A percentile compares a stretch with the other conserved stretches of the same genome.
Evolutionary conservation across 2,329 filamentous ascomycete species (phyloP).

Genomic region (Pseudogymnoascus pannorum): DNA sequence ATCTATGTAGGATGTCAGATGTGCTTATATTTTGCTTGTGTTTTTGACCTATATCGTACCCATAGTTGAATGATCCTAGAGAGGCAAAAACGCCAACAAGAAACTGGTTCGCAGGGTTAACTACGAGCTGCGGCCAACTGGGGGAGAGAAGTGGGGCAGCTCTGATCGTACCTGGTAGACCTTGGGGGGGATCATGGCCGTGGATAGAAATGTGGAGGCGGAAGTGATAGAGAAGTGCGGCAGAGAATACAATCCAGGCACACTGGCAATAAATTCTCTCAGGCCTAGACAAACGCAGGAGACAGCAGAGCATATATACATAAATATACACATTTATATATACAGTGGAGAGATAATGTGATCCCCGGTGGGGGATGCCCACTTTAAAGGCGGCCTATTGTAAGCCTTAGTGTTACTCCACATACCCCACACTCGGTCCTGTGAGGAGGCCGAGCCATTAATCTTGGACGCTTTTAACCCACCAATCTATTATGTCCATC

Average conservation of each 20-base stretch:
- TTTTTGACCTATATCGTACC: conserved; percentile 30
- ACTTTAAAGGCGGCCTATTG: not conserved
- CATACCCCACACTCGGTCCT: not conserved
- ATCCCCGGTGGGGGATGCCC: no score
- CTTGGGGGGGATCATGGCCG: conserved; percentile 32
- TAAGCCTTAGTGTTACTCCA: not conserved
- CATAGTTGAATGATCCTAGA: conserved; percentile 46
- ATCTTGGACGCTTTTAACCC: not conserved
- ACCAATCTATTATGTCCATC: not conserved
- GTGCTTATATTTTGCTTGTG: no score
- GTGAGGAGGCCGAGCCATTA: not conserved
- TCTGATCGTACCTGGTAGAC: conserved; percentile 28
- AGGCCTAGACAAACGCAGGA: no score
- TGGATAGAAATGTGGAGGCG: no score
- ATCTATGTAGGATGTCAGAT: conserved; percentile 28
- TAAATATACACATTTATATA: no score
- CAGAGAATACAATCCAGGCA: no score
- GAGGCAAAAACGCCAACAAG: conserved; percentile 49
- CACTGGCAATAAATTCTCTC: no score
- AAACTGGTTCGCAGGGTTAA: conserved; percentile 31
- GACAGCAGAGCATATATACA: no score
- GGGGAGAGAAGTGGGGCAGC: no score
- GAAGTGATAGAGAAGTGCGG: no score
- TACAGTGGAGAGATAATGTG: no score
- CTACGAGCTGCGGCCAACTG: not conserved